phyloP scores from a whole-genome alignment of 208 protist genomes.

The Trypanosoma platydactyli region DNA sequence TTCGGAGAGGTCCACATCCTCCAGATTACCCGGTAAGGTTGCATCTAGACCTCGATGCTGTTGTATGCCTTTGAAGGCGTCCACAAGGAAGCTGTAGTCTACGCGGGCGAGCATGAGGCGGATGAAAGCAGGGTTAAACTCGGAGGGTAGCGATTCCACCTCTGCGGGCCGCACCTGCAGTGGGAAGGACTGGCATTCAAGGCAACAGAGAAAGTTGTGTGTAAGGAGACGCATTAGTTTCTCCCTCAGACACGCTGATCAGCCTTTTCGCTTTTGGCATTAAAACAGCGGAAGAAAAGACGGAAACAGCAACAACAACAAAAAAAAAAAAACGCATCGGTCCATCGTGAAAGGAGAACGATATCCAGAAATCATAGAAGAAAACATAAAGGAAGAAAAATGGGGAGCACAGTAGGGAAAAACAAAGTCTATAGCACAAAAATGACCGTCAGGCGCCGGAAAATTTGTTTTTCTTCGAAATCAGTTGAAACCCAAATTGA shows the following conservation, averaged over 20 bases:
- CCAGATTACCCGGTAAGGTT: constrained; percentile 50
- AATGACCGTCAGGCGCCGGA: constrained; percentile 7
- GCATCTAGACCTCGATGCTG: constrained; percentile 26
- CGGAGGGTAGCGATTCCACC: constrained; percentile 50
- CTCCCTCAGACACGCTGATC: neutral
- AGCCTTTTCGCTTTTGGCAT: neutral
- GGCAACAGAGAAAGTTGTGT: constrained; percentile 87
- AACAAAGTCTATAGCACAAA: constrained; percentile 10
- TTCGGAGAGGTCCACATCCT: constrained; percentile 59
- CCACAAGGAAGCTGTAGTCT: constrained; percentile 68
- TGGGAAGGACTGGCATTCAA: constrained; percentile 78
- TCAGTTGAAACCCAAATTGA: constrained; percentile 23
- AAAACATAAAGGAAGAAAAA: constrained; percentile 17
- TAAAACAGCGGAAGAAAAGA: constrained; percentile 9
- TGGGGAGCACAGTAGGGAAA: constrained; percentile 4
- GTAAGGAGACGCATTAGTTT: constrained; percentile 78
- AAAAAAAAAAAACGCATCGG: constrained; percentile 1
- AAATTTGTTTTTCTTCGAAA: constrained; percentile 21
- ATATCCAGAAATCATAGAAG: neutral
- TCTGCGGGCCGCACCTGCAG: constrained; percentile 51
- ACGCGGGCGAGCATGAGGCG: constrained; percentile 84
- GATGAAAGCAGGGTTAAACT: constrained; percentile 79
- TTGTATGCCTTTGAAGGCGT: constrained; percentile 50
- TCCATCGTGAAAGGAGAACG: no score
- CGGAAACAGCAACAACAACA: neutral